These are phyloP conservation scores for Cladophialophora chaetospira DNA, from an alignment of 2,329 filamentous ascomycete genomes.

Conservation along the genomic window DNA sequence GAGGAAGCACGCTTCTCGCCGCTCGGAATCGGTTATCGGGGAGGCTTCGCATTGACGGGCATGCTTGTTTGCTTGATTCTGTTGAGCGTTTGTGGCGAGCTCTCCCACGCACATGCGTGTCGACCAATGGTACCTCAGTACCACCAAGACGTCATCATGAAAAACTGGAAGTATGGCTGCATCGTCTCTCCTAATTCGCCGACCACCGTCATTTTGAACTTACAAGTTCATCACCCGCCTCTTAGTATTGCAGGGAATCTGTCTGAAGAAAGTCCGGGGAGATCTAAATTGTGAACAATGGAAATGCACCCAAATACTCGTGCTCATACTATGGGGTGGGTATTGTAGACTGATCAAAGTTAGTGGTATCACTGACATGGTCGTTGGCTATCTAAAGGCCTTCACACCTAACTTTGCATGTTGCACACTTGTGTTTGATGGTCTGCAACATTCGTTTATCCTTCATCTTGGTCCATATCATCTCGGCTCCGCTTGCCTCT, in stretches of 20 bases:
- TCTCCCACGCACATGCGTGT: neutral
- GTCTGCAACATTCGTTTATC: constrained; percentile 48
- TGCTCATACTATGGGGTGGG: too few species aligned
- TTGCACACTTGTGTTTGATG: too few species aligned
- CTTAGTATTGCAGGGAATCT: neutral
- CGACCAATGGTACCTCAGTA: constrained; percentile 2
- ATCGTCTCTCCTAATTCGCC: constrained; percentile 2
- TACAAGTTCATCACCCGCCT: neutral
- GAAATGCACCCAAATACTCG: too few species aligned
- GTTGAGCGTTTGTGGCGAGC: constrained; percentile 6
- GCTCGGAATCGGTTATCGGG: neutral
- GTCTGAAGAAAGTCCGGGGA: neutral
- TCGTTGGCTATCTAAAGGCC: too few species aligned
- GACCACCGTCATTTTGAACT: neutral
- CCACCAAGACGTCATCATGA: constrained; percentile 9
- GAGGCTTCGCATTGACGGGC: neutral
- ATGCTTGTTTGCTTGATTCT: constrained; percentile 6
- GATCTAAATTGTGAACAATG: too few species aligned
- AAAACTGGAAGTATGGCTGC: constrained; percentile 5
- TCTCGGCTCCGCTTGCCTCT: constrained; percentile 57
- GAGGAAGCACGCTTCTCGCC: neutral
- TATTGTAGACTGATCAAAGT: too few species aligned
- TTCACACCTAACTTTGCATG: too few species aligned
- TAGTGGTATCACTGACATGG: too few species aligned
- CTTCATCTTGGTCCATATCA: constrained; percentile 76